Base-by-base conservation (phyloP, 140 eudicot species). In the Stevia rebaudiana region DNA sequence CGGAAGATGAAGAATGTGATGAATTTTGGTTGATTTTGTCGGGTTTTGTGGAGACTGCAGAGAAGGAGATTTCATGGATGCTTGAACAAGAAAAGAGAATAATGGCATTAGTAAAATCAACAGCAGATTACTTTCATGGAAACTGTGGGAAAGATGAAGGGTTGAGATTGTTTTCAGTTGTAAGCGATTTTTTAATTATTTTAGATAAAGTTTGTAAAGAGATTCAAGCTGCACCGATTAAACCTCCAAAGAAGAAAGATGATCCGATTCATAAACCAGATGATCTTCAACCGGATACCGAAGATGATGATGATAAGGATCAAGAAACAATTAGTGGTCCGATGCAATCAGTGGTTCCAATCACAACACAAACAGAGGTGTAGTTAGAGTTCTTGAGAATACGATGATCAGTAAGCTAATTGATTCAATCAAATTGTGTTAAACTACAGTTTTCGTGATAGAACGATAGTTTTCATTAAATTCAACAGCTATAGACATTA, bases 41-140 rank as follows among this genome's bases (percentile, higher is more conserved):
- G 62, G 59, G 63, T 51, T 92, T 92, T 62, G 95, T 88, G 41
- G 84, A 79, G 72, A 80, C 69, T 18, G 94, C 95, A 6, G 94
- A 88, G 72, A 89, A 63, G 19, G 94, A 85, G 11, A 63, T 88
- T 10, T 53, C 67, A 80, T 65, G 78, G 78, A 70, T 89, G 70
- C 68, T 78, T 12, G 95, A 78, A 69, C 95, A 92, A 65, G 96
- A 92, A 75, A 92, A 85, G 79, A 78, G 78, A 61, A 83, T 85
- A 41, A 81, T 82, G 87, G 86, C 74, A 51, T 78, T 92, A 28
- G 86, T 92, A 71, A 85, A 81, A 73, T 79, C 83, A 62, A 83
- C 98, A 4, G 95, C 73, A 5, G 98, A 88, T 85, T 92, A 92
- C 66, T 92, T 87, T 55, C 98, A 92, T 31, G 98, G 98, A 3